phyloP scores from a whole-genome alignment of 495 filamentous ascomycete species.

The Pyrenopolyporus hunteri region DNA sequence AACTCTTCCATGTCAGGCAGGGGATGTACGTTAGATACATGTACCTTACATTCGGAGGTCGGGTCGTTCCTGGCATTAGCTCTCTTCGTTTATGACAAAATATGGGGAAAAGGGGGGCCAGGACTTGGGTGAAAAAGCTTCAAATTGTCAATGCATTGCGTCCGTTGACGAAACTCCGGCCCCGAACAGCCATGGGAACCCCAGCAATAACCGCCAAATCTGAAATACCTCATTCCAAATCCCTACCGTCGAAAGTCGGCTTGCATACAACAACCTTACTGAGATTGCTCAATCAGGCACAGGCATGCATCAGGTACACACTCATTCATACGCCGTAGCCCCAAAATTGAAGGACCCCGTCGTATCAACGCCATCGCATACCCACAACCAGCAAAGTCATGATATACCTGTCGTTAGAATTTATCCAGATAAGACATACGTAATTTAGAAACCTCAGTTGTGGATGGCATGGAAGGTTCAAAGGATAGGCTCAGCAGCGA shows the following conservation, averaged over 20 bases:
- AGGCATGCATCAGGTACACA: no score
- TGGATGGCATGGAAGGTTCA: neutral
- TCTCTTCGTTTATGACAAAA: slow-evolving; percentile 27
- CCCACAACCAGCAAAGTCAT: no score
- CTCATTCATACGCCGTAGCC: no score
- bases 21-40: neutral
- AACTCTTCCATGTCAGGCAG: no score
- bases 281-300: no score
- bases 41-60: slow-evolving; percentile 5
- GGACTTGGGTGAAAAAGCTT: slow-evolving; percentile 17
- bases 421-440: neutral
- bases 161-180: slow-evolving; percentile 1
- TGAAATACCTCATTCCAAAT: slow-evolving; percentile 29
- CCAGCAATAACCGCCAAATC: slow-evolving; percentile 18
- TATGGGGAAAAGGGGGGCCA: slow-evolving; percentile 30
- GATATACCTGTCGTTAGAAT: no score
- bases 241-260: slow-evolving; percentile 16
- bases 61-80: slow-evolving; percentile 38
- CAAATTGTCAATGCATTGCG: slow-evolving; percentile 16
- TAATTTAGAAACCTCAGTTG: neutral
- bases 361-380: no score
- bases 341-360: no score
- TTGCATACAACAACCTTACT: neutral
- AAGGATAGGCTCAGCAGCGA: no score
- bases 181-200: slow-evolving; percentile 29